These are phyloP conservation scores for Pseudonitzschia pungens DNA, from an alignment of 108 stramenopile genomes.

Conservation along the genomic window DNA sequence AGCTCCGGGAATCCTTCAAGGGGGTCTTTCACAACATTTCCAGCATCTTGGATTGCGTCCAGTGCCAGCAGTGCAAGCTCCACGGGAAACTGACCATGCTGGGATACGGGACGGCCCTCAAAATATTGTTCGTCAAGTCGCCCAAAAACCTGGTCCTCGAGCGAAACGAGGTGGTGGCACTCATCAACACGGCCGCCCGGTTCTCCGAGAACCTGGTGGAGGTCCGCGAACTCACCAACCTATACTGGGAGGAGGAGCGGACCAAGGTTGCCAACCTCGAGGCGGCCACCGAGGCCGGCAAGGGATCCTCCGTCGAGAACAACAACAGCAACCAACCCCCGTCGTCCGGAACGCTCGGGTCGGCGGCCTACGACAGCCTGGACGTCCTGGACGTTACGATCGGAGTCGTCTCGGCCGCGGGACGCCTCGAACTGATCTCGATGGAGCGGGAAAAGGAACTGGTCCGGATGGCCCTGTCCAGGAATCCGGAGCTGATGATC, in stretches of 20 bases:
- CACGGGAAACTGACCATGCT: conserved; percentile 93
- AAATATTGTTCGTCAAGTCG: conserved; percentile 80
- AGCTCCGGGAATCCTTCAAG: conserved; percentile 86
- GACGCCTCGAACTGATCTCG: conserved; percentile 53
- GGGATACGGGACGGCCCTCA: conserved; percentile 92
- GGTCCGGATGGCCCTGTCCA: conserved; percentile 57
- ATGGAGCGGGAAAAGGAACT: conserved; percentile 64
- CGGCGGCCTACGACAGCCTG: conserved; percentile 45
- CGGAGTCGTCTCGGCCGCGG: conserved; percentile 62
- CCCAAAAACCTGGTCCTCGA: conserved; percentile 49
- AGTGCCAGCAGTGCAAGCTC: conserved; percentile 95
- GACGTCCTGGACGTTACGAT: conserved; percentile 71
- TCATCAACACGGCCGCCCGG: conserved; percentile 85
- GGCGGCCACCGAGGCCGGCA: conserved; percentile 6
- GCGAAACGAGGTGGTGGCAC: conserved; percentile 89
- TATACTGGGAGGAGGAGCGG: conserved; percentile 70
- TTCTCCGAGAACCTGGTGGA: conserved; percentile 76
- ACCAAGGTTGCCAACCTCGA: conserved; percentile 23
- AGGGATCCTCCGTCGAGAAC: neutral
- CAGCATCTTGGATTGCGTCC: conserved; percentile 91
- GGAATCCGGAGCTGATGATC: conserved; percentile 71
- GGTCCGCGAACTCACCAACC: conserved; percentile 70
- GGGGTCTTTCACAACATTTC: conserved; percentile 91
- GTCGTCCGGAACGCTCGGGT: neutral
- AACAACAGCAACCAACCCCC: too few relatives aligned